Evolutionary conservation across 345 rosid species (phyloP), one percentile per base, ranked within the genome.

Genomic region (Arabis alpina): DNA sequence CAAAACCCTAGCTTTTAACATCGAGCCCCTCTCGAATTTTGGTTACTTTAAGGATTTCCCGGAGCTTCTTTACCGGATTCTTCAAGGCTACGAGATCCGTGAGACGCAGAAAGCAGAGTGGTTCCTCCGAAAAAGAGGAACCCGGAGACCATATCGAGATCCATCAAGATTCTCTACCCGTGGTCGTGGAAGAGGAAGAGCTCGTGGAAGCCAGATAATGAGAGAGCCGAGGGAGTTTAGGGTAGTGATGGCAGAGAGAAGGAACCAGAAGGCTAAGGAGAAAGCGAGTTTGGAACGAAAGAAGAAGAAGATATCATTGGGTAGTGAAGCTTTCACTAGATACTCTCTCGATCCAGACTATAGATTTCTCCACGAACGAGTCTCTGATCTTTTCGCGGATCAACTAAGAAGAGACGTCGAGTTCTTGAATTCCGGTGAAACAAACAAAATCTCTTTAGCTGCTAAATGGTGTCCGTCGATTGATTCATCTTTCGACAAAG

Each of bases 401-500:
- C 66, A 61, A 11, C 55, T 86, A 5, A 81, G 37, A 30, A 57
- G 27, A 0, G 87, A 88, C 19, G 2, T 83, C 56, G 61, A 44
- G 61, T 60, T 47, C 4, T 56, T 82, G 52, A 67, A 70, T 0
- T 77, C 84, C 0, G 81, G 79, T 0, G 52, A 77, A 12, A 4
- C 62, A 0, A 68, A n/a, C 32, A 81, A 83, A 57, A 43, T 88
- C 32, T 78, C 88, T 60, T 82, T 90, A 0, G 91, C 93, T 0
- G 90, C 90, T 0, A 88, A 90, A 32, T 90, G 96, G 90, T 88
- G 92, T 24, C 90, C 92, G 0, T 90, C 87, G 0, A 57, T 85
- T 0, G 87, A 85, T 19, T 85, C 87, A 1, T 81, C 90, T 0
- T 88, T 83, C 15, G 92, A 88, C 75, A 49, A 36, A 24, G 70